Base-by-base conservation (phyloP, 768 basidiomycete species). In the Termitomyces sp. region DNA sequence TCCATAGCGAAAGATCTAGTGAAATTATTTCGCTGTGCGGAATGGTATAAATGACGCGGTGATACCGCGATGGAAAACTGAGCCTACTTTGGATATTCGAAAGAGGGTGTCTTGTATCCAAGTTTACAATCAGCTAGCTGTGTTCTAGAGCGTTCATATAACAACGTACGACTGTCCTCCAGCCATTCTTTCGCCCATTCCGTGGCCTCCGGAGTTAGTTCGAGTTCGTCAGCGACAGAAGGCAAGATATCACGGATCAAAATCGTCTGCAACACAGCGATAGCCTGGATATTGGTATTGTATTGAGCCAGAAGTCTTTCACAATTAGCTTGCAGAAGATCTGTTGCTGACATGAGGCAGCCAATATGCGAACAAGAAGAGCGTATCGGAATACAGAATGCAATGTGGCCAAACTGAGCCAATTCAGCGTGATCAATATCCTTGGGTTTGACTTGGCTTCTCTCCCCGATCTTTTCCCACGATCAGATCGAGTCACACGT, bases 101-200 rank as follows among this genome's bases (percentile, higher is more conserved):
- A 83, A 85, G 37, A 84, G 67, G 30, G 82, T 74, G 47, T 70
- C 83, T 84, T 68, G 37, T 24, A 17, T 57, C 38, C 49, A 59
- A 51, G 48, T 35, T 55, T 52, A 37, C 38, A 34, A 45, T 59
- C 48, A 58, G 56, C 35, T 28, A 38, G 2, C 58, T 45, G 28
- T 54, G 45, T 44, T 46, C 52, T 51, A 45, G 51, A 43, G 15
- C 48, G 41, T 32, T 51, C 32, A 32, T 53, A 46, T 53, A 46
- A 38, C 51, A 21, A 74, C 81, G 64, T 73, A 88, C 88, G 72
- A 45, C 77, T 79, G 73, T 90, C 88, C 30, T 74, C 70, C 32
- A 88, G 68, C 86, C 85, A 90, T 65, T 80, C 77, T 37, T 67
- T 73, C 26, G 81, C 78, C 79, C 80, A 81, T 58, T 74, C 70